Percentiles rank a stretch among this genome's conserved stretches.
Conservation (phyloP, 345 rosid species). For the Diplotaxis tenuifolia region DNA sequence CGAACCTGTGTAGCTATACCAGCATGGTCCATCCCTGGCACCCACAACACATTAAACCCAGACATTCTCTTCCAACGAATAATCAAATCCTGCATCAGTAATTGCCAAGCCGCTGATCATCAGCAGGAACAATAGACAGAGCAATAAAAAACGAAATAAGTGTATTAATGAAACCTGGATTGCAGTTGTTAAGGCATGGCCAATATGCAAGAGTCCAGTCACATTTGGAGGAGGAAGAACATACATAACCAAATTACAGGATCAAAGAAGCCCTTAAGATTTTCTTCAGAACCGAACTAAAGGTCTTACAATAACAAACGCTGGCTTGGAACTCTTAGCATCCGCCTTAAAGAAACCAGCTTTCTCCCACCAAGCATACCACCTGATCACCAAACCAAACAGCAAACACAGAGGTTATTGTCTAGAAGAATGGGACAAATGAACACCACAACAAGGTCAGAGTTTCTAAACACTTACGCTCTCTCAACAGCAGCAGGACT, state of each 20-base stretch:
- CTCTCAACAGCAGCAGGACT: constrained; percentile 77
- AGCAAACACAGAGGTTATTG: constrained; percentile 9
- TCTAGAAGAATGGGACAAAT: not conserved
- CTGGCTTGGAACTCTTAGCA: constrained; percentile 67
- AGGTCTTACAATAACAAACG: constrained; percentile 71
- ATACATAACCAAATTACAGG: constrained; percentile 39
- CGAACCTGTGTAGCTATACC: constrained; percentile 88
- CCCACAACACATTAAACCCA: constrained; percentile 57
- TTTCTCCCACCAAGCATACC: constrained; percentile 96
- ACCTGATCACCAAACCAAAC: constrained; percentile 46
- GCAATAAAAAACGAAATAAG: not conserved
- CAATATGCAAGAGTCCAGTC: constrained; percentile 93
- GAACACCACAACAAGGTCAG: not conserved
- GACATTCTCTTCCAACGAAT: constrained; percentile 70
- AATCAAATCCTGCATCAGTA: constrained; percentile 62
- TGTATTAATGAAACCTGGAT: constrained; percentile 51
- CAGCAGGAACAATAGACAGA: not conserved
- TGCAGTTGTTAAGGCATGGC: constrained; percentile 93
- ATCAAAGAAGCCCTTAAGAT: not conserved
- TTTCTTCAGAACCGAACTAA: constrained; percentile 3
- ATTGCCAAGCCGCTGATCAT: not conserved
- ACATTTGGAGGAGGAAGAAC: constrained; percentile 99
- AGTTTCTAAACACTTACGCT: constrained; percentile 50
- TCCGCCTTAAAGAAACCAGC: constrained; percentile 68
- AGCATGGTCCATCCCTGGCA: constrained; percentile 94